Conservation (phyloP, 2,329 filamentous ascomycete species). For the Pseudocercospora fuligena region DNA sequence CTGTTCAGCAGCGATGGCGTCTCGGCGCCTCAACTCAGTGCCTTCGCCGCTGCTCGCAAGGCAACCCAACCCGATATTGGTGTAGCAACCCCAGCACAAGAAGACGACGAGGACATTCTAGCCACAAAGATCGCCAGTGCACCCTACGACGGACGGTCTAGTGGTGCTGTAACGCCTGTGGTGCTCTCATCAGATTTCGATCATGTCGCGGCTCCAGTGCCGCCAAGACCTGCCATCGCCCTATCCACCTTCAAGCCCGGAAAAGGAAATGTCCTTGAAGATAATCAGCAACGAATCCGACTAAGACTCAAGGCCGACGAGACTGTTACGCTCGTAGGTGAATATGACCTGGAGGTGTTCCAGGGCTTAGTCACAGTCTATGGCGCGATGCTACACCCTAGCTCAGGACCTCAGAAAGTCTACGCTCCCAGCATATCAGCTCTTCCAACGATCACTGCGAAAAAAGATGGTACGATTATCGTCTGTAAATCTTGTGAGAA, state of each 20-base stretch:
- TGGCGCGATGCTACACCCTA: conserved; percentile 63
- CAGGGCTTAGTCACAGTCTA: conserved; percentile 68
- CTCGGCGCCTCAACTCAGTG: conserved; percentile 33
- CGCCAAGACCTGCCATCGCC: conserved; percentile 7
- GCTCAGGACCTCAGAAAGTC: conserved; percentile 54
- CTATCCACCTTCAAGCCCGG: conserved; percentile 26
- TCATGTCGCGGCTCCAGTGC: background rate
- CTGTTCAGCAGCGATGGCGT: conserved; percentile 8
- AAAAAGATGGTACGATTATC: conserved; percentile 57
- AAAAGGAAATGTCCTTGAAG: conserved; percentile 21
- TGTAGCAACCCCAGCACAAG: conserved; percentile 6
- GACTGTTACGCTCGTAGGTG: conserved; percentile 59
- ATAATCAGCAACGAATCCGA: conserved; percentile 26
- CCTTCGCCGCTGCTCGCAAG: conserved; percentile 39
- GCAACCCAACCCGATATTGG: conserved; percentile 24
- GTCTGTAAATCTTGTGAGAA: conserved; percentile 56
- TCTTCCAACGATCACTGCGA: conserved; percentile 66
- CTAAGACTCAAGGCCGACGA: conserved; percentile 37
- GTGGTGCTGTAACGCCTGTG: conserved; percentile 1
- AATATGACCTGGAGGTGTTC: conserved; percentile 67
- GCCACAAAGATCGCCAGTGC: conserved; percentile 27
- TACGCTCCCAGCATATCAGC: conserved; percentile 72
- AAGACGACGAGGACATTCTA: conserved; percentile 7
- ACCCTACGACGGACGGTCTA: conserved; percentile 30
- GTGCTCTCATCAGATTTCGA: conserved; percentile 5